Base-by-base conservation (phyloP, 2,329 filamentous ascomycete genomes). In the Cordyceps javanica region DNA sequence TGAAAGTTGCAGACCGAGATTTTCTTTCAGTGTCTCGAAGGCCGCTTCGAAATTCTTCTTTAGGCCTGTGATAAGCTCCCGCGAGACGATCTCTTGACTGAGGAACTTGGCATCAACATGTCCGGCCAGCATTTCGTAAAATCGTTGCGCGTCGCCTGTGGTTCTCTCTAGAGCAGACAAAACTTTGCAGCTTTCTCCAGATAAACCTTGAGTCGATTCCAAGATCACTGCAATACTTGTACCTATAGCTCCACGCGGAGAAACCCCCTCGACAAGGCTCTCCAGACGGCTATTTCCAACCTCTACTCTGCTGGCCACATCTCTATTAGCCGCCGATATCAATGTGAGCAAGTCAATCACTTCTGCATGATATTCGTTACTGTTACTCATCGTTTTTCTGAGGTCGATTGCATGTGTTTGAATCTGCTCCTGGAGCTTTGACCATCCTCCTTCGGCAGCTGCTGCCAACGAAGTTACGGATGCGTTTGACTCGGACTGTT, bases 241-340 rank as follows among this genome's bases (percentile, higher is more conserved):
- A 5, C 55, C 36, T 2, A 50, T 26, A 19, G 5, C 44, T 8
- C 55, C 26, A 8, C 34, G n/a, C 14, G 36, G 16, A 7, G 55
- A 50, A 7, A 50, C 44, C 9, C 4, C 19, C 1, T 42, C 26
- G 14, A 30, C 45, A 25, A 57, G 14, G 16, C 26, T 57, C 28
- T 57, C 55, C 14, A 57, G 5, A 5, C 55, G 45, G 38, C 45
- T 44, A 19, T 50, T 57, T 9, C 16, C 45, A 19, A 23, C 19
- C 14, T 42, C 45, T 14, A 57, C 46, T 23, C 55, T 42, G 26
- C 55, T 57, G 13, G 55, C 42, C 3, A 50, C 28, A 25, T 57
- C 46, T 26, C 10, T 38, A 16, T 57, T 48, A 9, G 34, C 45
- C 11, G 46, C 45, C 21, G 19, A 44, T n/a, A 57, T 36, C 21